phyloP scores from a whole-genome alignment of 345 rosid species.

The Dipteronia dyeriana region DNA sequence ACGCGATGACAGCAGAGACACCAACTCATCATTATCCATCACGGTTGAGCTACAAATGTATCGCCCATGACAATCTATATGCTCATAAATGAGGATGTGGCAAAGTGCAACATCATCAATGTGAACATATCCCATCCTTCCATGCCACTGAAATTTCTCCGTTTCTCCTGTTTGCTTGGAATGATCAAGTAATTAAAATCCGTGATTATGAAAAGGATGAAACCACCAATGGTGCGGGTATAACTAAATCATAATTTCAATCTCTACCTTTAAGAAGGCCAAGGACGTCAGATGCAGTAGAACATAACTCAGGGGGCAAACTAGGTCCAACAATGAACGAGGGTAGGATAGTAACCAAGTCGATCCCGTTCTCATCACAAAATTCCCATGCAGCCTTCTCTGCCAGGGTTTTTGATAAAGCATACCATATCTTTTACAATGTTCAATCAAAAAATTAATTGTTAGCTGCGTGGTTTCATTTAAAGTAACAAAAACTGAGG shows the following conservation, averaged over 20 bases:
- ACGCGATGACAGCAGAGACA: conserved; percentile 49
- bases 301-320: conserved; percentile 65
- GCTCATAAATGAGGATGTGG: conserved; percentile 72
- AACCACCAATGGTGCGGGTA: not conserved
- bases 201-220: not conserved
- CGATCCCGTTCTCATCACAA: conserved; percentile 59
- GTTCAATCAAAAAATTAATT: conserved; percentile 8
- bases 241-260: not conserved
- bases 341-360: conserved; percentile 69
- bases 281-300: conserved; percentile 81
- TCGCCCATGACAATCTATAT: conserved; percentile 53
- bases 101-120: conserved; percentile 84
- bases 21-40: conserved; percentile 54
- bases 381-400: conserved; percentile 93
- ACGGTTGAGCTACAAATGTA: conserved; percentile 69
- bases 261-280: conserved; percentile 69
- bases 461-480: conserved; percentile 22
- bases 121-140: conserved; percentile 90
- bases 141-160: conserved; percentile 71
- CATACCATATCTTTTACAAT: conserved; percentile 62
- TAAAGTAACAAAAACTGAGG: not conserved
- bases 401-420: conserved; percentile 72
- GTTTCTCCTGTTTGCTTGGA: conserved; percentile 49
- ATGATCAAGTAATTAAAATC: not conserved
- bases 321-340: conserved; percentile 83